Percentiles rank a stretch among this genome's conserved stretches.
Evolutionary conservation across 441 rosid genomes (phyloP).

Genomic region (Erysimum pusillum): DNA sequence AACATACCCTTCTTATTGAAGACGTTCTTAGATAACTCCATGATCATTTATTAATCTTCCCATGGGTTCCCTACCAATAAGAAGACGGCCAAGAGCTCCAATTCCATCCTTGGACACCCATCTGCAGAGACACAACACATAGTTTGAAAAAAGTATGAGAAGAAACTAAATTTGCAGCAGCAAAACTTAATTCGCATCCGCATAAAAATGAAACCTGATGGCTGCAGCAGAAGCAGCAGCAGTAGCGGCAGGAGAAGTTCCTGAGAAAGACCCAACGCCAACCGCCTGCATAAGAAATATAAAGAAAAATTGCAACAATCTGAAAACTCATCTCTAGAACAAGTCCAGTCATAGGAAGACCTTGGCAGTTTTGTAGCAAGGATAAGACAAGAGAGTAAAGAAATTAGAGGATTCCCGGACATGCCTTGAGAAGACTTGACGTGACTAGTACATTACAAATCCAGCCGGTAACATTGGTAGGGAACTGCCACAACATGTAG

Average conservation of each 20-base stretch:
- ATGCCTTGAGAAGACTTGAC: constrained; percentile 96
- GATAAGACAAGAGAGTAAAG: not conserved
- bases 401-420: not conserved
- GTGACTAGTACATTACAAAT: constrained; percentile 91
- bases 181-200: not conserved
- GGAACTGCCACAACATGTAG: constrained; percentile 92
- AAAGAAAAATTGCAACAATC: not conserved
- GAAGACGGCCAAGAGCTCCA: constrained; percentile 94
- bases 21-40: constrained; percentile 34
- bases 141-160: constrained; percentile 35
- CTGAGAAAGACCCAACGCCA: constrained; percentile 90
- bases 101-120: constrained; percentile 99
- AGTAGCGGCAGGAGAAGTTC: constrained; percentile 85
- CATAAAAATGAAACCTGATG: constrained; percentile 62
- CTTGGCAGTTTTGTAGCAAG: constrained; percentile 25
- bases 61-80: constrained; percentile 72
- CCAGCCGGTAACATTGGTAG: constrained; percentile 97
- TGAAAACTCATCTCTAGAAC: constrained; percentile 8
- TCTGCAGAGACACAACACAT: constrained; percentile 58
- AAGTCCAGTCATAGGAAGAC: constrained; percentile 1
- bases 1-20: constrained; percentile 40
- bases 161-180: not conserved
- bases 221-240: constrained; percentile 99
- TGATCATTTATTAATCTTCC: constrained; percentile 26
- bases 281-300: constrained; percentile 67